Evolutionary conservation across 257 asterid genomes (phyloP).

Genomic region (Salvia rosmarinus): DNA sequence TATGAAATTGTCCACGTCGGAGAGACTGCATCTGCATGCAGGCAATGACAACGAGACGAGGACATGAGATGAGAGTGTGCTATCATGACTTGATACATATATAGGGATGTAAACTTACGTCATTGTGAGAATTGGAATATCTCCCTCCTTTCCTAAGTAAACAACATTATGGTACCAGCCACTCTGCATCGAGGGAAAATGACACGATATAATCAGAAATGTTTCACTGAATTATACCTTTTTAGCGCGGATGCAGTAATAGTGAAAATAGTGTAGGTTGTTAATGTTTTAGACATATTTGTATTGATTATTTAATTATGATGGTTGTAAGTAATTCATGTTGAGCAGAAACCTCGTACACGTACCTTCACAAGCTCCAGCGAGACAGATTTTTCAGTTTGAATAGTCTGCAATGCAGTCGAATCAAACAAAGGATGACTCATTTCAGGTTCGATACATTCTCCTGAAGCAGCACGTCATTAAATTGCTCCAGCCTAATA

Average conservation of each 20-base stretch:
- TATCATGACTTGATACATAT: background rate
- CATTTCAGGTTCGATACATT: constrained; percentile 55
- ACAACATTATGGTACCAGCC: constrained; percentile 91
- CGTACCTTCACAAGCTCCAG: constrained; percentile 69
- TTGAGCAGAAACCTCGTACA: background rate
- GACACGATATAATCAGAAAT: background rate
- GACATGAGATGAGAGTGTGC: background rate
- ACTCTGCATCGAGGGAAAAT: constrained; percentile 43
- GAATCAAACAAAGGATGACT: constrained; percentile 63
- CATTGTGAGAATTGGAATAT: constrained; percentile 80
- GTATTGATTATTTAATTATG: background rate
- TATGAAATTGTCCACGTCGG: constrained; percentile 59
- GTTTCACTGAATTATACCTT: background rate
- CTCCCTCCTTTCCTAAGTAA: constrained; percentile 76
- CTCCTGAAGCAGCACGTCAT: constrained; percentile 83
- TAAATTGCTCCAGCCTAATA: constrained; percentile 90
- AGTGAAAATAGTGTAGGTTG: background rate
- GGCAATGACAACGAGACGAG: background rate
- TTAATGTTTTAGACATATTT: background rate
- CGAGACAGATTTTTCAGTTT: constrained; percentile 50
- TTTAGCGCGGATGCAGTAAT: background rate
- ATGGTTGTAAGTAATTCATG: background rate
- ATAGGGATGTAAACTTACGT: constrained; percentile 57
- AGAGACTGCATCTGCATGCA: constrained; percentile 62
- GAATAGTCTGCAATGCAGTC: constrained; percentile 56